phyloP scores from a whole-genome alignment of 305 asterid species.

The Petunia hybrid region DNA sequence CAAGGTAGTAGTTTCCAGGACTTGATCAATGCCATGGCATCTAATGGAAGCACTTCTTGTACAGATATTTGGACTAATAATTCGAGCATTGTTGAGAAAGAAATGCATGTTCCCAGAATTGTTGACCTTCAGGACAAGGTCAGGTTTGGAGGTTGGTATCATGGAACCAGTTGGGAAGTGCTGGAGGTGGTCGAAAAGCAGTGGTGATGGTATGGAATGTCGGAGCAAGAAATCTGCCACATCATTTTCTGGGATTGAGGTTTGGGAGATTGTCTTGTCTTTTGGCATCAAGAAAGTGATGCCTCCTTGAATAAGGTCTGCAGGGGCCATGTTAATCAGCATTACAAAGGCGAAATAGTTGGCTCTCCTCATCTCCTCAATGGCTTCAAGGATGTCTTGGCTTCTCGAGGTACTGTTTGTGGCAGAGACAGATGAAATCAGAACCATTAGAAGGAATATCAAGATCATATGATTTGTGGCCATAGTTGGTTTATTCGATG shows the following conservation, averaged over 20 bases:
- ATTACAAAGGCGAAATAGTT: conserved; percentile 75
- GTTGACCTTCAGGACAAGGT: conserved; percentile 50
- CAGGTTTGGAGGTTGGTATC: conserved; percentile 68
- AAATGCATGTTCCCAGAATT: conserved; percentile 56
- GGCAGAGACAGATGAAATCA: conserved; percentile 26
- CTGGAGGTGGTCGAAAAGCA: conserved; percentile 64
- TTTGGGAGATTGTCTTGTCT: conserved; percentile 55
- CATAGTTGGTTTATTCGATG: background rate
- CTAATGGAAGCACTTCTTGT: conserved; percentile 55
- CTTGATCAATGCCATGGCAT: conserved; percentile 83
- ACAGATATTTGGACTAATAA: conserved; percentile 70
- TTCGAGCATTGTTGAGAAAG: conserved; percentile 66
- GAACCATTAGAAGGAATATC: background rate
- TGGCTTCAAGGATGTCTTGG: conserved; percentile 48
- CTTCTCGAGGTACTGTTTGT: conserved; percentile 12
- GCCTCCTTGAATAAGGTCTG: conserved; percentile 39
- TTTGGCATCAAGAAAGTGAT: conserved; percentile 86
- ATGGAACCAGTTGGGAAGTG: conserved; percentile 72
- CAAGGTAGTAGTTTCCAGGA: conserved; percentile 46
- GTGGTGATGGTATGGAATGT: conserved; percentile 74
- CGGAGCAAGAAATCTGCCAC: conserved; percentile 63
- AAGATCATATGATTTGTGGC: background rate
- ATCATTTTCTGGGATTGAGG: conserved; percentile 36
- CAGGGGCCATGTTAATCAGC: conserved; percentile 79
- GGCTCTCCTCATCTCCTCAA: conserved; percentile 73